phyloP scores from a whole-genome alignment of 257 asterid species.

The Eustoma russellianum region DNA sequence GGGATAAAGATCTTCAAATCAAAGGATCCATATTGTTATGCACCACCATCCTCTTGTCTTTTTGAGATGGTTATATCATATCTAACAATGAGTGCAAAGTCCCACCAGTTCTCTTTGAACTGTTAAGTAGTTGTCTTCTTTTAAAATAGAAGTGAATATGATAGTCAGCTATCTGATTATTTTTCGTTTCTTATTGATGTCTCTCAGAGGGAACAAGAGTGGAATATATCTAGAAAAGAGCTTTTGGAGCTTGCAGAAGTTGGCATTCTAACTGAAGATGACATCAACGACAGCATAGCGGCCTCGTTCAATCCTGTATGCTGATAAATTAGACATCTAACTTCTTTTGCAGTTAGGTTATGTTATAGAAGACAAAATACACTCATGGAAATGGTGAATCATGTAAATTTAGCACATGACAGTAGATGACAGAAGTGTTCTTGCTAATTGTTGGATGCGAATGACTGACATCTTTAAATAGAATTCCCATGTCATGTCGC shows the following conservation, averaged over 20 bases:
- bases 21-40: no score
- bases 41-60: no score
- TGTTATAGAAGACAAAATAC: neutral
- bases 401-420: neutral
- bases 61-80: no score
- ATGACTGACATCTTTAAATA: no score
- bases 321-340: conserved; percentile 1
- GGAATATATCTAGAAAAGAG: conserved; percentile 94
- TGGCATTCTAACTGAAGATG: conserved; percentile 74
- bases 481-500: no score
- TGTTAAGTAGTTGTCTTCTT: neutral
- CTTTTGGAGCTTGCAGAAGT: conserved; percentile 86
- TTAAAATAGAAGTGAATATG: conserved; percentile 3
- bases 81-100: no score
- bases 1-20: no score
- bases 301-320: conserved; percentile 83
- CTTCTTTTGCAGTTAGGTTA: no score
- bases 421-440: no score
- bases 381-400: neutral
- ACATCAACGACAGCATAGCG: conserved; percentile 47
- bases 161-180: conserved; percentile 5
- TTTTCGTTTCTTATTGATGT: conserved; percentile 11
- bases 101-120: no score
- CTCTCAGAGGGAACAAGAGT: conserved; percentile 90
- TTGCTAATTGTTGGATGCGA: no score